phyloP scores from a whole-genome alignment of 1,284 basidiomycete species.

The Boletus sp. region DNA sequence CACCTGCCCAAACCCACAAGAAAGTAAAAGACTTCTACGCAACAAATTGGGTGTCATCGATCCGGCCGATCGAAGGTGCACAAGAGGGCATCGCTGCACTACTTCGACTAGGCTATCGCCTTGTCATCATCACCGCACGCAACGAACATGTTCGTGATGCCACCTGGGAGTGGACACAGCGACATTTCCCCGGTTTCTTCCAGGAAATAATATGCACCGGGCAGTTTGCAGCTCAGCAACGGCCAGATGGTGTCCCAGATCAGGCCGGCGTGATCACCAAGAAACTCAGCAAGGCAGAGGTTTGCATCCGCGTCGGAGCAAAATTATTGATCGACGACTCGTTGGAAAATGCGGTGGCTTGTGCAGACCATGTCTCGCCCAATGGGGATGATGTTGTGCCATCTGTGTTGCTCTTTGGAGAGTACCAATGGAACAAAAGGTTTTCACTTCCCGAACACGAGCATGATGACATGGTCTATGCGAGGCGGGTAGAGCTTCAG shows the following conservation, averaged over 20 bases:
- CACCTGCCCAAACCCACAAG: constrained; percentile 51
- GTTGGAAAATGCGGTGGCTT: constrained; percentile 68
- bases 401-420: constrained; percentile 71
- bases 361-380: constrained; percentile 35
- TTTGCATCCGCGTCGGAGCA: constrained; percentile 61
- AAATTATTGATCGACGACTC: constrained; percentile 75
- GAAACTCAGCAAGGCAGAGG: constrained; percentile 68
- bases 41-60: constrained; percentile 48
- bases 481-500: constrained; percentile 45
- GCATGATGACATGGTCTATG: constrained; percentile 55
- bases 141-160: constrained; percentile 52
- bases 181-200: constrained; percentile 63
- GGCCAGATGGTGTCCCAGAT: constrained; percentile 19
- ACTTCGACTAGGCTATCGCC: constrained; percentile 58
- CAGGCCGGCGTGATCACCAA: constrained; percentile 45
- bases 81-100: constrained; percentile 54
- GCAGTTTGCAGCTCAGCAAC: constrained; percentile 50
- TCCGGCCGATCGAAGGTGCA: constrained; percentile 62
- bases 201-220: constrained; percentile 73
- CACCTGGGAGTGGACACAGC: constrained; percentile 65
- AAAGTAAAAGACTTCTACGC: constrained; percentile 64
- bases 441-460: constrained; percentile 41
- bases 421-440: constrained; percentile 71
- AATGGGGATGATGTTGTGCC: constrained; percentile 29
- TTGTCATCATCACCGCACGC: constrained; percentile 75